Percentiles rank a stretch among this genome's conserved stretches.
phyloP scores from a whole-genome alignment of 345 rosid genomes.

The Eucalyptus guilfoylei region DNA sequence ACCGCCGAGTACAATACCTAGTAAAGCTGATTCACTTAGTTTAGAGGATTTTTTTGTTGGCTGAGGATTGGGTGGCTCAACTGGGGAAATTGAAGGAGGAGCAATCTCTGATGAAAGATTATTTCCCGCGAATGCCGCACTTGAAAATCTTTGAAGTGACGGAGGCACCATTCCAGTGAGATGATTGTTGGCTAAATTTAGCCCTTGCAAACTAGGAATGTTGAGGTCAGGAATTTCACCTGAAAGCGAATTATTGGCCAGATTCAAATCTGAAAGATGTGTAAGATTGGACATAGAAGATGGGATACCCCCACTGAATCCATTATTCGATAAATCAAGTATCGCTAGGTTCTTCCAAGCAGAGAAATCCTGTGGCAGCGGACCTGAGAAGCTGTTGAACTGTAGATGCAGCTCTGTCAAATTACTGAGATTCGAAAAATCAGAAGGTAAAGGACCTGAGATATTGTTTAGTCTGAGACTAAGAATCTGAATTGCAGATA shows the following conservation, averaged over 20 bases:
- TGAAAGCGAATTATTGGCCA: conserved; percentile 60
- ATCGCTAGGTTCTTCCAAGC: conserved; percentile 44
- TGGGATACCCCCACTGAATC: conserved; percentile 53
- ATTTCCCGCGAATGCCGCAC: conserved; percentile 48
- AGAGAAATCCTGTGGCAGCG: conserved; percentile 52
- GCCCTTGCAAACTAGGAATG: conserved; percentile 36
- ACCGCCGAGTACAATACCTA: conserved; percentile 40
- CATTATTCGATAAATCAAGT: conserved; percentile 53
- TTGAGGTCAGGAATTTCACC: conserved; percentile 59
- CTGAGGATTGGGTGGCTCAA: conserved; percentile 23
- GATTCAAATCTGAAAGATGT: conserved; percentile 37
- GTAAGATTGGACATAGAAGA: conserved; percentile 33
- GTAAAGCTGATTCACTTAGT: conserved; percentile 33
- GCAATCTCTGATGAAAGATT: conserved; percentile 22
- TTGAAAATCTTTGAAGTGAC: conserved; percentile 66
- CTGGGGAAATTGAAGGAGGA: conserved; percentile 15
- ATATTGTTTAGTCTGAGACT: conserved; percentile 69
- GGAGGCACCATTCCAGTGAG: conserved; percentile 53
- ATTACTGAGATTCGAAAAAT: conserved; percentile 34
- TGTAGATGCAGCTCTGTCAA: conserved; percentile 58
- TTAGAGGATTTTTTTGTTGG: conserved; percentile 16
- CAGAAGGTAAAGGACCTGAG: conserved; percentile 56
- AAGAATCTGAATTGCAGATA: conserved; percentile 44
- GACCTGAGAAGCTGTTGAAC: conserved; percentile 50
- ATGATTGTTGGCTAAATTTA: conserved; percentile 55